A percentile compares a stretch with the other conserved stretches of the same genome.
Conservation (phyloP, 202 grass and related monocot species). For the Zoysia matrella region DNA sequence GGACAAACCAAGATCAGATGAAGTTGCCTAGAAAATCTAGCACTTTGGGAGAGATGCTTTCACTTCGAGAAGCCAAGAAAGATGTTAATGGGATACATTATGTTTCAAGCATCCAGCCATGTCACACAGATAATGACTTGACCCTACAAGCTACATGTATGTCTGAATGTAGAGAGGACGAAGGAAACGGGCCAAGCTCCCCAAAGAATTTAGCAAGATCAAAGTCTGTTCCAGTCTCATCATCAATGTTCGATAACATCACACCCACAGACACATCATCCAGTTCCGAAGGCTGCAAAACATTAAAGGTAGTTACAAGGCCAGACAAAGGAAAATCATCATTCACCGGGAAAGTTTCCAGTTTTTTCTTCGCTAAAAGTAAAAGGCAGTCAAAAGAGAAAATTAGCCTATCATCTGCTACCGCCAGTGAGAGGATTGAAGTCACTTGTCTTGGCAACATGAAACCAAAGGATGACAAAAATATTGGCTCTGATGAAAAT, state of each 20-base stretch:
- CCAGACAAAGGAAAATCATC: constrained; percentile 70
- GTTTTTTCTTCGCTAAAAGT: constrained; percentile 81
- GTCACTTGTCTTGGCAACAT: constrained; percentile 40
- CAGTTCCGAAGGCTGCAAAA: constrained; percentile 50
- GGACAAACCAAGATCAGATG: constrained; percentile 55
- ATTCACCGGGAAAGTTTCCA: constrained; percentile 87
- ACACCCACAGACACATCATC: constrained; percentile 34
- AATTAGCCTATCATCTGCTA: constrained; percentile 32
- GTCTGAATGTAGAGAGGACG: constrained; percentile 49
- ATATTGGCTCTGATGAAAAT: constrained; percentile 46
- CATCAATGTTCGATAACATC: constrained; percentile 61
- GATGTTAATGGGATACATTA: constrained; percentile 26
- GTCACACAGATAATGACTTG: constrained; percentile 51
- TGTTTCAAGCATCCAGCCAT: constrained; percentile 28
- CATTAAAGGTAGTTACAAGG: constrained; percentile 40
- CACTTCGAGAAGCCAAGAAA: constrained; percentile 67
- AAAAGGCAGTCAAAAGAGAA: constrained; percentile 70
- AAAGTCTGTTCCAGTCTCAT: constrained; percentile 80
- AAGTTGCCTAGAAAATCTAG: constrained; percentile 73
- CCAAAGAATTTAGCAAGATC: constrained; percentile 69
- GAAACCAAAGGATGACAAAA: constrained; percentile 16
- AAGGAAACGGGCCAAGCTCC: constrained; percentile 42
- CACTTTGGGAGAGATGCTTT: constrained; percentile 96
- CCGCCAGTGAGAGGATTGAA: constrained; percentile 35
- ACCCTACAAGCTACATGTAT: constrained; percentile 38